Base-by-base conservation (phyloP, 768 basidiomycete genomes). In the Leccinum aurantiacum region DNA sequence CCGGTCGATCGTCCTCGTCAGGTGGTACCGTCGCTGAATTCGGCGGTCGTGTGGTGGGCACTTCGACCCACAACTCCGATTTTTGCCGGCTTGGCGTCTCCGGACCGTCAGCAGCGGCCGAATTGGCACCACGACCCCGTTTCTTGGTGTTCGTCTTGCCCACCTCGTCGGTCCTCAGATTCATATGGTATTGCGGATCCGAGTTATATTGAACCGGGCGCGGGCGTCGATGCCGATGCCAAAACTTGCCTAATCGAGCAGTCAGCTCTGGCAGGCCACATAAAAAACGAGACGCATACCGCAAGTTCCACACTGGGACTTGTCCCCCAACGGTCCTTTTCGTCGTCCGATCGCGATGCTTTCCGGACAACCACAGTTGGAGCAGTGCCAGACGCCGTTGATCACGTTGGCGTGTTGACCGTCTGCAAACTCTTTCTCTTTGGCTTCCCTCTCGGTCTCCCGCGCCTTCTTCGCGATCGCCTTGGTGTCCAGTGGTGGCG, bases 331-430 rank as follows among this genome's bases (percentile, higher is more conserved):
- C 1, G 93, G 94, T 1, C 95, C 94, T 67, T 95, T 95, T 65
- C 93, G 80, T 61, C 92, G 78, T 3, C 94, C 94, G 47, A 93
- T 78, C 3, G 93, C 91, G 59, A 96, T 87, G 65, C 77, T 85
- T 69, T 93, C 93, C 0, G 95, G 95, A 70, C 91, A 91, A 6
- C 95, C 95, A 67, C 93, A 97, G 69, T 94, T 96, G 19, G 92
- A 93, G 70, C 95, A 98, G 75, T 94, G 92, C 95, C 95, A 97
- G 4, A 91, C 81, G 1, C 91, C 93, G 64, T 94, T 79, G 69
- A 94, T 89, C 66, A 84, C 80, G 70, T 93, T 91, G 41, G 87
- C 80, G 67, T 91, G 91, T 69, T 91, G 90, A 8, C 90, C 89
- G 66, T 93, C 88, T 44, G 86, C 87, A 69, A 87, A 91, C 73